These are phyloP conservation scores for Polygonum aviculare DNA, from an alignment of 148 eudicot genomes.

Conservation along the genomic window DNA sequence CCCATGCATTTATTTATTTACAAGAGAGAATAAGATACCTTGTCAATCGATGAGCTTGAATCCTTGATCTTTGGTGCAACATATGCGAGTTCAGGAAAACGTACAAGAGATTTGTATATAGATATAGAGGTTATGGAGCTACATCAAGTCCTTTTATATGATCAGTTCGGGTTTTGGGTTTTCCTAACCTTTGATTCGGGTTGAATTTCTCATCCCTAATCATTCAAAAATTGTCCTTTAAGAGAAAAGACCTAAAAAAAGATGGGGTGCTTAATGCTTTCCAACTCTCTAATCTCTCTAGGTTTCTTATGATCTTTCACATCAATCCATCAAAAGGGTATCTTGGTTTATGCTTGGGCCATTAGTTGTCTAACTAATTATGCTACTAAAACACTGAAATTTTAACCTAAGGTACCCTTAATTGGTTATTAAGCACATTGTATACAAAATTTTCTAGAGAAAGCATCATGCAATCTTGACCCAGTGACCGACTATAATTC, in stretches of 20 bases:
- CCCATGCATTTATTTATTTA: too few species aligned
- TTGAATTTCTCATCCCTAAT: too few species aligned
- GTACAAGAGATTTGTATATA: too few species aligned
- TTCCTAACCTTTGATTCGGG: background rate
- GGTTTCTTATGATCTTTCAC: background rate
- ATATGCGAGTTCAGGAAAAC: too few species aligned
- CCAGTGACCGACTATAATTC: background rate
- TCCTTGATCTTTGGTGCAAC: conserved; percentile 13
- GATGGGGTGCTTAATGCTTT: background rate
- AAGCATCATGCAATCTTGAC: background rate
- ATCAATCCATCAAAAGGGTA: background rate
- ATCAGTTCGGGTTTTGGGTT: background rate
- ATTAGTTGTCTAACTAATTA: too few species aligned
- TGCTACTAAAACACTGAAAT: too few species aligned
- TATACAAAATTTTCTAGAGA: background rate
- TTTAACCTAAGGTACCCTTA: background rate
- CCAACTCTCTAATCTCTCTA: background rate
- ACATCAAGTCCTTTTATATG: background rate
- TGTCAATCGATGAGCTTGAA: conserved; percentile 28
- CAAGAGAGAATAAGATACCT: conserved; percentile 15
- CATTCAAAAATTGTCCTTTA: background rate
- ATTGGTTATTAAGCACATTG: background rate
- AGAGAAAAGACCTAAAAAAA: background rate
- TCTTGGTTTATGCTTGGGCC: too few species aligned
- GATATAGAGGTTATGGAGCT: background rate